Base-by-base conservation (phyloP, 495 filamentous ascomycete genomes). In the Wilcoxina mikolae region DNA sequence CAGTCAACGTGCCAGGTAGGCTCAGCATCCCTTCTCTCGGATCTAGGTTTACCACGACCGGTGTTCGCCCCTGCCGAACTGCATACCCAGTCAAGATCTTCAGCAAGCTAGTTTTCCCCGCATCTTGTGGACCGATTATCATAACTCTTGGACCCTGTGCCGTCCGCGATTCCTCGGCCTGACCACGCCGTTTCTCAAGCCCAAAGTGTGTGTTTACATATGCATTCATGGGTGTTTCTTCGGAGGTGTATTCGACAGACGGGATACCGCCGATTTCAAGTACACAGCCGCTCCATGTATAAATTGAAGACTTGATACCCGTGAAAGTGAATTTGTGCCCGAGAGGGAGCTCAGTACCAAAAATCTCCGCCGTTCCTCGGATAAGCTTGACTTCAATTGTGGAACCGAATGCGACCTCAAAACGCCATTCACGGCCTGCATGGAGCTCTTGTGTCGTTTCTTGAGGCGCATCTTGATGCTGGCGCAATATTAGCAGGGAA, bases 311-410 rank as follows among this genome's bases (percentile, higher is more conserved):
- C 68, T 94, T 94, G 31, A 77, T 80, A 18, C 86, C 84, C 27
- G 74, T 74, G 69, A 99, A 94, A 38, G 77, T 81, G 74, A 96
- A 96, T 1, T 74, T 73, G 52, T 83, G 80, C 54, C 81, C 83
- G 11, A 78, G 75, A 11, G 87, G 87, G 53, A 99, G 83, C 69
- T 96, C 89, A 46, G 88, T 91, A 65, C 93, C 93, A 70, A 96
- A 95, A 62, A 93, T 78, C 73, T 99, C 91, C 38, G 93, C 93
- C 11, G 80, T 87, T 58, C 91, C 91, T 33, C 74, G 76, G 35
- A 84, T 68, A 20, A 99, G 75, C 76, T 76, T 82, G 50, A 82
- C 74, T 59, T 75, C 72, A 35, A 88, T 69, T 17, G 72, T 78
- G 17, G 74, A 72, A 10, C 75, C 74, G 64, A 80, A 82, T 24